phyloP scores from a whole-genome alignment of 2,329 filamentous ascomycete genomes.

The Emericellopsis cladophorae region DNA sequence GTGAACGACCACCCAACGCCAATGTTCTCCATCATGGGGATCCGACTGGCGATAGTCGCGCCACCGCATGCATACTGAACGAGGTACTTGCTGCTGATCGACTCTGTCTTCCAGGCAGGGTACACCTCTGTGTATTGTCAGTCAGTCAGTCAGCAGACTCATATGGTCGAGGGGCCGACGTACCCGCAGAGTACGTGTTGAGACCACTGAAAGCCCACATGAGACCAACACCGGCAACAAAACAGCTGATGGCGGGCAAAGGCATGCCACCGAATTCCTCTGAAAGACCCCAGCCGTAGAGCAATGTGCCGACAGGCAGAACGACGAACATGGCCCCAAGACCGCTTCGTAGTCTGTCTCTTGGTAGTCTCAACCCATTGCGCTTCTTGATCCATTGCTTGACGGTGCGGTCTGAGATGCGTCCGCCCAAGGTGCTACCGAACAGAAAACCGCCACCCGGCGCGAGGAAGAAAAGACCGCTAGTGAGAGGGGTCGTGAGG shows the following conservation, averaged over 20 bases:
- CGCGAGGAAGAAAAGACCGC: conserved; percentile 57
- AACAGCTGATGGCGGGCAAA: conserved; percentile 18
- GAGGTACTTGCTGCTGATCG: conserved; percentile 8
- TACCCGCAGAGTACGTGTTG: conserved; percentile 25
- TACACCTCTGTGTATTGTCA: conserved; percentile 5
- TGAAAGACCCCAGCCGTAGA: conserved; percentile 23
- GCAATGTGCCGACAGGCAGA: conserved; percentile 14
- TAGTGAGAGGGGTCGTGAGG: conserved; percentile 46
- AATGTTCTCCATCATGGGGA: no score
- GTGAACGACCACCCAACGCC: no score
- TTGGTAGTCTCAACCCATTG: conserved; percentile 14
- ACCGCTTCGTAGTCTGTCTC: conserved; percentile 18
- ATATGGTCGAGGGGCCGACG: not conserved
- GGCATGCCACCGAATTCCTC: conserved; percentile 18
- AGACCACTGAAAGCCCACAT: conserved; percentile 23
- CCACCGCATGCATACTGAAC: conserved; percentile 7
- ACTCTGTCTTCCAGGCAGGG: conserved; percentile 5
- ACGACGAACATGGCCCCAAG: conserved; percentile 15
- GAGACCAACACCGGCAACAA: conserved; percentile 18
- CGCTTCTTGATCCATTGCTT: conserved; percentile 24
- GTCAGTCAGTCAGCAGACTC: not conserved
- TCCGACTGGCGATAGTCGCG: no score
- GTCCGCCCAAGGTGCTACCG: conserved; percentile 52
- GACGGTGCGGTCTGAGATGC: conserved; percentile 25
- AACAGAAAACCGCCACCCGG: conserved; percentile 53